A percentile compares a stretch with the other conserved stretches of the same genome.
These are phyloP conservation scores for Sporobolomyces pararoseus DNA, from an alignment of 768 basidiomycete species.

Conservation along the genomic window DNA sequence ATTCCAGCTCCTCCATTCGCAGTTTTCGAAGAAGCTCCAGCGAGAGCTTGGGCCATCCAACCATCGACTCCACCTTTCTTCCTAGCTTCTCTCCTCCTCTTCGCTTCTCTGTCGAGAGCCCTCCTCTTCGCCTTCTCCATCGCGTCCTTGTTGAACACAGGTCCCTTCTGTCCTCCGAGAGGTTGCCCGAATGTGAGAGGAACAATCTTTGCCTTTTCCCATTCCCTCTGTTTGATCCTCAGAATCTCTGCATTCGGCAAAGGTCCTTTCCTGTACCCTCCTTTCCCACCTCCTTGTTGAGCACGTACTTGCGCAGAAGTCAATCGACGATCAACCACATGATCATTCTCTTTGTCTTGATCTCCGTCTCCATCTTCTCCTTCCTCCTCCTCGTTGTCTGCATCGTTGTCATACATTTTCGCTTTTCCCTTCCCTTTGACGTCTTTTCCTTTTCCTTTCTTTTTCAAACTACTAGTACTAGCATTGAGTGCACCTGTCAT, in stretches of 20 bases:
- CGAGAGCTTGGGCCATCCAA: neutral
- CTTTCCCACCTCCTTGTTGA: neutral
- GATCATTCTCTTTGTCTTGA: no score
- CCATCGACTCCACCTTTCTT: slow-evolving; percentile 7
- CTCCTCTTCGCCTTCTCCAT: neutral
- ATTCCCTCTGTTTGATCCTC: neutral
- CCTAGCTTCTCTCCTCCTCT: neutral
- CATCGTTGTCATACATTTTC: neutral
- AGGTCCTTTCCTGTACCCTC: neutral
- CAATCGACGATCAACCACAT: slow-evolving; percentile 4
- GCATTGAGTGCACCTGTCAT: neutral
- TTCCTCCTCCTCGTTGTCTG: neutral
- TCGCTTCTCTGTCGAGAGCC: neutral
- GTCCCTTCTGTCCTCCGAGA: no score
- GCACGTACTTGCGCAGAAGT: slow-evolving; percentile 10
- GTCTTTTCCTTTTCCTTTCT: slow-evolving; percentile 1
- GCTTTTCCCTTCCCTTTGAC: slow-evolving; percentile 11
- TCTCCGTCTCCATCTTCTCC: no score
- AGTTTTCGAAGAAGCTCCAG: neutral
- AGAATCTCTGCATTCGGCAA: slow-evolving; percentile 1
- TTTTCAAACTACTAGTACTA: neutral
- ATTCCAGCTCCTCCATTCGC: neutral
- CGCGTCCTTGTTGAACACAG: neutral
- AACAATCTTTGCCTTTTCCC: slow-evolving; percentile 4
- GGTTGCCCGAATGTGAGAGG: neutral